phyloP scores from a whole-genome alignment of 2,329 filamentous ascomycete genomes.

The Exutisphaerella laricina region DNA sequence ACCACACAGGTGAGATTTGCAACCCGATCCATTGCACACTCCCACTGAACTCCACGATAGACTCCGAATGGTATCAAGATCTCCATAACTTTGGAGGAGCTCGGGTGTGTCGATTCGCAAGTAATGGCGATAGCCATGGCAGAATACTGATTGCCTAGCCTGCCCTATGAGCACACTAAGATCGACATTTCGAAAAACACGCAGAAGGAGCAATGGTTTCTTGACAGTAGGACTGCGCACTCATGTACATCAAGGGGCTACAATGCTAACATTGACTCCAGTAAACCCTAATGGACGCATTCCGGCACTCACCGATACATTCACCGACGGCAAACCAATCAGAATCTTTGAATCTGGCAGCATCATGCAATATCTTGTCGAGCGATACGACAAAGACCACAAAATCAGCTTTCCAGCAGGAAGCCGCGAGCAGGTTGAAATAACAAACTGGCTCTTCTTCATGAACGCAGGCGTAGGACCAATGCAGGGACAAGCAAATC shows the following conservation, averaged over 20 bases:
- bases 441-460: slow-evolving; percentile 64
- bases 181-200: slow-evolving; percentile 68
- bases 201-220: slow-evolving; percentile 85
- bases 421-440: slow-evolving; percentile 66
- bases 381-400: slow-evolving; percentile 50
- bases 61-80: slow-evolving; percentile 91
- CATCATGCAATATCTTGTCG: slow-evolving; percentile 49
- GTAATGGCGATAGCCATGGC: not conserved
- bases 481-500: slow-evolving; percentile 16
- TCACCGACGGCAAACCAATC: slow-evolving; percentile 66
- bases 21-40: no score
- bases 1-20: no score
- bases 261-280: not conserved
- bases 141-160: slow-evolving; percentile 21
- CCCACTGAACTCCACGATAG: no score
- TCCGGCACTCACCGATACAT: slow-evolving; percentile 76
- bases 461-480: slow-evolving; percentile 61
- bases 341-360: slow-evolving; percentile 76
- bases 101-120: slow-evolving; percentile 46
- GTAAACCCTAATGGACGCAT: slow-evolving; percentile 55
- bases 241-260: slow-evolving; percentile 56
- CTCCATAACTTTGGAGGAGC: slow-evolving; percentile 79
- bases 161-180: slow-evolving; percentile 70
- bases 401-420: slow-evolving; percentile 74
- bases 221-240: slow-evolving; percentile 62